A percentile compares a stretch with the other conserved stretches of the same genome.
Conservation (phyloP, 148 eudicot genomes). For the Rhododendron mucronatum region DNA sequence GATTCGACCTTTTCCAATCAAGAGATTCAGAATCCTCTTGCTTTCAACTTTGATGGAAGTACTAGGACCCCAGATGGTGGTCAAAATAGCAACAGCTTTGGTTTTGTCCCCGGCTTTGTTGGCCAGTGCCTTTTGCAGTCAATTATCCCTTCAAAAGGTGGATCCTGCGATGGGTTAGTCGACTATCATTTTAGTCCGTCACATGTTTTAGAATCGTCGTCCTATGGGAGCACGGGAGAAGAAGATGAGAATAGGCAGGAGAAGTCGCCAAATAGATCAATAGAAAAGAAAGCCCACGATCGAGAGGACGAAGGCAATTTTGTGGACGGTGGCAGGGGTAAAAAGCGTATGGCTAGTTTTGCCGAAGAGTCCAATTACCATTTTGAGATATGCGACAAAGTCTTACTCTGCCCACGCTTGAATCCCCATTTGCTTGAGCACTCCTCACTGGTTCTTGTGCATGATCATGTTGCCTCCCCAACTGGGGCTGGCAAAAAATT, state of each 20-base stretch:
- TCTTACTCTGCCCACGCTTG: slow-evolving; percentile 23
- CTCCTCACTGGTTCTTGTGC: background rate
- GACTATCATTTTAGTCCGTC: slow-evolving; percentile 24
- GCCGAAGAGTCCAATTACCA: slow-evolving; percentile 31
- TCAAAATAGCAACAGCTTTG: background rate
- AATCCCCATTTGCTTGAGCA: slow-evolving; percentile 8
- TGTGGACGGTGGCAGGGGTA: slow-evolving; percentile 24
- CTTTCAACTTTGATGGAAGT: background rate
- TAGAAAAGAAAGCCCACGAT: slow-evolving; percentile 32
- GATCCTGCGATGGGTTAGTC: background rate
- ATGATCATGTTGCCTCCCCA: background rate
- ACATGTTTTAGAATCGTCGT: background rate
- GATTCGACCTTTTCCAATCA: background rate
- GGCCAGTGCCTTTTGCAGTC: slow-evolving; percentile 12
- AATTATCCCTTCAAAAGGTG: slow-evolving; percentile 25
- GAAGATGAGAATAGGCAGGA: background rate
- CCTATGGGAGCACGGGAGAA: slow-evolving; percentile 1
- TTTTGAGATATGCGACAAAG: slow-evolving; percentile 36
- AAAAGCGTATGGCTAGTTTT: slow-evolving; percentile 35
- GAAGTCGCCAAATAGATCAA: slow-evolving; percentile 11
- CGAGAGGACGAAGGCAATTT: slow-evolving; percentile 35
- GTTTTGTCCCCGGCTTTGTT: background rate
- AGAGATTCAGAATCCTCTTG: background rate
- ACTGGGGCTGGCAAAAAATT: background rate
- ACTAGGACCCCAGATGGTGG: no score